These are phyloP conservation scores for Moesziomyces sp. DNA, from an alignment of 1,284 basidiomycete genomes.

Conservation along the genomic window DNA sequence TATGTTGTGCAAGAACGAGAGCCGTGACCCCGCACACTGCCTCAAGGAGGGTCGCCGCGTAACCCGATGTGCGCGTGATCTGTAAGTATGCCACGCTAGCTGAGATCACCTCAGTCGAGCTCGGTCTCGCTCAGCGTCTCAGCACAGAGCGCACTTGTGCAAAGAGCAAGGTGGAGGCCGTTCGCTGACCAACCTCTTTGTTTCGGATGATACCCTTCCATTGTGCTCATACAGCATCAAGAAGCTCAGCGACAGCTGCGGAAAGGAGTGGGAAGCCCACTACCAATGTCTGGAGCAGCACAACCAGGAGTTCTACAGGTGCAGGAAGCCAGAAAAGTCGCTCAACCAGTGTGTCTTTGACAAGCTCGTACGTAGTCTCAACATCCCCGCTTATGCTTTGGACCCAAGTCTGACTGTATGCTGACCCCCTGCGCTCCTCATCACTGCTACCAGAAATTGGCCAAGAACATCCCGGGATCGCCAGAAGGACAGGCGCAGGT, in stretches of 20 bases:
- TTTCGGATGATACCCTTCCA: not conserved
- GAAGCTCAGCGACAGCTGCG: conserved; percentile 92
- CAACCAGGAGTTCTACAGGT: conserved; percentile 96
- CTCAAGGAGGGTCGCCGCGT: conserved; percentile 95
- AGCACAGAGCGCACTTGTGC: no score
- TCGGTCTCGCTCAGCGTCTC: not conserved
- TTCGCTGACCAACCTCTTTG: conserved; percentile 3
- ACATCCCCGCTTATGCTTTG: not conserved
- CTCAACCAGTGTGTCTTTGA: conserved; percentile 97
- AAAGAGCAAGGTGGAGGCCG: not conserved
- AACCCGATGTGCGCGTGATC: conserved; percentile 91
- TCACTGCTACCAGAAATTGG: conserved; percentile 77
- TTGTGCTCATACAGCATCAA: conserved; percentile 74
- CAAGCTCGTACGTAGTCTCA: conserved; percentile 75
- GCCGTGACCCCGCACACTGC: conserved; percentile 88
- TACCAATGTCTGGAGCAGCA: conserved; percentile 94
- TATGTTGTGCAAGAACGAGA: conserved; percentile 97
- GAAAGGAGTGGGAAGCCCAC: conserved; percentile 88
- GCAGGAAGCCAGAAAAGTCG: conserved; percentile 87
- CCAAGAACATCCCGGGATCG: conserved; percentile 90
- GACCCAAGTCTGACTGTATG: no score
- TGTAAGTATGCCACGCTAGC: conserved; percentile 74
- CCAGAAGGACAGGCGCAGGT: conserved; percentile 85
- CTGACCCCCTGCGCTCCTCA: not conserved
- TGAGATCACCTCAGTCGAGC: not conserved